Conservation (phyloP, 2,329 filamentous ascomycete genomes). For the Penicillium sp. region DNA sequence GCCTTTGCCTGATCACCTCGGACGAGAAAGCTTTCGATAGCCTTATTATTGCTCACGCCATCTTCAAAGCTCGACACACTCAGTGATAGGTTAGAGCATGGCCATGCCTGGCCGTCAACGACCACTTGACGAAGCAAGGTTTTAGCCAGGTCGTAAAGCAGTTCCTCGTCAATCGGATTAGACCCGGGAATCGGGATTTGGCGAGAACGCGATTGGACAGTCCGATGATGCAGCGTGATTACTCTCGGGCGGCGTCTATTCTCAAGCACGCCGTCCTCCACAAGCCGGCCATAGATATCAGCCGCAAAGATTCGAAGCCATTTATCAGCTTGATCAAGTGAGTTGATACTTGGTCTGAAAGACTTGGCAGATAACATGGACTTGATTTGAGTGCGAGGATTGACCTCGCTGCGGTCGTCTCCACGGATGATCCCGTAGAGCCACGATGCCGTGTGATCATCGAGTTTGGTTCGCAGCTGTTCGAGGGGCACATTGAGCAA, state of each 20-base stretch:
- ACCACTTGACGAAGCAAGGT: conserved; percentile 76
- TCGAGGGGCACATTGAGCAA: conserved; percentile 72
- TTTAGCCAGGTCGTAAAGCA: conserved; percentile 75
- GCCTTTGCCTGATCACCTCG: conserved; percentile 61
- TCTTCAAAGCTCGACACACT: conserved; percentile 94
- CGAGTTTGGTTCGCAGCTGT: conserved; percentile 74
- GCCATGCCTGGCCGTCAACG: conserved; percentile 79
- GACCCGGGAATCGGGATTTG: conserved; percentile 76
- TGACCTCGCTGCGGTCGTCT: conserved; percentile 85
- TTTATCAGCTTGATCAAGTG: conserved; percentile 72
- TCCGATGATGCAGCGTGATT: conserved; percentile 80
- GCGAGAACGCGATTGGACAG: conserved; percentile 72
- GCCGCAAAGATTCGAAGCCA: conserved; percentile 92
- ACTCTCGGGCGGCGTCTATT: conserved; percentile 84
- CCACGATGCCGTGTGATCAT: conserved; percentile 84
- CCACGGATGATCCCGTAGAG: conserved; percentile 83
- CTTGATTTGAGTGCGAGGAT: conserved; percentile 88
- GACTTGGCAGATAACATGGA: conserved; percentile 97
- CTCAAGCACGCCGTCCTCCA: conserved; percentile 87
- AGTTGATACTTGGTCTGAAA: conserved; percentile 81
- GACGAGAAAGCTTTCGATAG: conserved; percentile 83
- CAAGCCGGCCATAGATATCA: conserved; percentile 85
- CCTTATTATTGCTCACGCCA: conserved; percentile 77
- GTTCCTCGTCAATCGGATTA: conserved; percentile 69
- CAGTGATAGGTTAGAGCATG: conserved; percentile 85